Conservation (phyloP, 768 basidiomycete genomes). For the Lactarius quietus region DNA sequence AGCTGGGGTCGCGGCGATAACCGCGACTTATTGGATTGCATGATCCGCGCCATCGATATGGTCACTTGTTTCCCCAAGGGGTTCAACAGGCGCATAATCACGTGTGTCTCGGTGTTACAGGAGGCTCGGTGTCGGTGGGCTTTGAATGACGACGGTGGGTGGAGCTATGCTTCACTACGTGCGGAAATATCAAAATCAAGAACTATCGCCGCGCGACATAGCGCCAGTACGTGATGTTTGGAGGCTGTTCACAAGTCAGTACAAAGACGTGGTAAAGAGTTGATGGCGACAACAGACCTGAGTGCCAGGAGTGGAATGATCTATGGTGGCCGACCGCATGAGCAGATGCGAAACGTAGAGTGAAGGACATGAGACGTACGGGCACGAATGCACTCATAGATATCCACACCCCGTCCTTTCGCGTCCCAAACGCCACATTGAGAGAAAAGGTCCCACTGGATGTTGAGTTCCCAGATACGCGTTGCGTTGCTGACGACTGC, state of each 20-base stretch:
- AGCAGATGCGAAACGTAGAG: constrained; percentile 3
- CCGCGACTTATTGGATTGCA: constrained; percentile 15
- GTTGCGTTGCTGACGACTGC: constrained; percentile 62
- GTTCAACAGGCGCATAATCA: constrained; percentile 15
- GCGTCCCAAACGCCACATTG: constrained; percentile 74
- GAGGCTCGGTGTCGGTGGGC: constrained; percentile 8
- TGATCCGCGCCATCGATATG: constrained; percentile 24
- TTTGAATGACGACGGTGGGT: constrained; percentile 8
- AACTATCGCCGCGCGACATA: constrained; percentile 45
- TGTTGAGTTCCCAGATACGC: constrained; percentile 64
- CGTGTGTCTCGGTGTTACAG: constrained; percentile 19
- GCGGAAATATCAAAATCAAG: constrained; percentile 4
- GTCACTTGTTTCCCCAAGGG: constrained; percentile 11
- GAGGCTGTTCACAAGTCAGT: constrained; percentile 36
- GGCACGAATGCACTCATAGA: constrained; percentile 70
- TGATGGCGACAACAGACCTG: constrained; percentile 29
- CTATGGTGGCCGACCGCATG: constrained; percentile 35
- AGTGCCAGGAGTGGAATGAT: constrained; percentile 56
- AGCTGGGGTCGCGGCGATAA: constrained; percentile 13
- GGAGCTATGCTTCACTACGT: constrained; percentile 11
- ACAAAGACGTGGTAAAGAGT: not conserved
- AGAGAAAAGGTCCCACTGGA: constrained; percentile 59
- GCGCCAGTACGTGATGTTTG: constrained; percentile 44
- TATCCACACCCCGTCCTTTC: constrained; percentile 60
- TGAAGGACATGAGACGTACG: constrained; percentile 45